Conservation (phyloP, 192 early-diverging fungal species). For the Podila verticillata region DNA sequence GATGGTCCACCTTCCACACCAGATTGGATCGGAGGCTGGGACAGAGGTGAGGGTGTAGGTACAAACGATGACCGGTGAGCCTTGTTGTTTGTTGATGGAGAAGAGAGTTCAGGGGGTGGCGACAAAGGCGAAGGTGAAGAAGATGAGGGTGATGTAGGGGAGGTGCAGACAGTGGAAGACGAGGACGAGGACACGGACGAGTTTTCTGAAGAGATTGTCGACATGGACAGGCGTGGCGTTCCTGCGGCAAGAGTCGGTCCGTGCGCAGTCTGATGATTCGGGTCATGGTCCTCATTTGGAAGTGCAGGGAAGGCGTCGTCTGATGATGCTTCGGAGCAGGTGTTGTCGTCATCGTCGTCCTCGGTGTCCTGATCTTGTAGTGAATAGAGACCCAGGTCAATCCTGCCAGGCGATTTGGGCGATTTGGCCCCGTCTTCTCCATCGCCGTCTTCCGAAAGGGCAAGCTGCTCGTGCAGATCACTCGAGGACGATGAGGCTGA, state of each 20-base stretch:
- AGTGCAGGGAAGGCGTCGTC: background rate
- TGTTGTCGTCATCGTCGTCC: background rate
- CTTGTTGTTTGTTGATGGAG: background rate
- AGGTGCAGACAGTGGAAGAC: background rate
- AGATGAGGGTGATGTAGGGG: conserved; percentile 25
- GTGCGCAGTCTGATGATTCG: background rate
- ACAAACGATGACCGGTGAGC: background rate
- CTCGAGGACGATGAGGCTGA: conserved; percentile 29
- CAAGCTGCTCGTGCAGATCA: conserved; percentile 26
- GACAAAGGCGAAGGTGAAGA: background rate
- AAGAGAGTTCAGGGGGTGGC: background rate
- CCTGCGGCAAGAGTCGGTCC: background rate
- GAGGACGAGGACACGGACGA: background rate
- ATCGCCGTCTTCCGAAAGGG: background rate
- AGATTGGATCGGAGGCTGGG: conserved; percentile 8
- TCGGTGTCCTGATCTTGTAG: background rate
- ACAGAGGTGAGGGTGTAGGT: conserved; percentile 13
- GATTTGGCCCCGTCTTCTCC: background rate
- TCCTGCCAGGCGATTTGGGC: background rate
- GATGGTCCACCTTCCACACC: background rate
- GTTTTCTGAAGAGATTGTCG: background rate
- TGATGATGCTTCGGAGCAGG: background rate
- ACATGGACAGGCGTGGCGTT: background rate
- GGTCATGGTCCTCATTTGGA: background rate
- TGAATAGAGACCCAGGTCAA: background rate